phyloP scores from a whole-genome alignment of 2,329 filamentous ascomycete species.

The Colletotrichum tabaci region DNA sequence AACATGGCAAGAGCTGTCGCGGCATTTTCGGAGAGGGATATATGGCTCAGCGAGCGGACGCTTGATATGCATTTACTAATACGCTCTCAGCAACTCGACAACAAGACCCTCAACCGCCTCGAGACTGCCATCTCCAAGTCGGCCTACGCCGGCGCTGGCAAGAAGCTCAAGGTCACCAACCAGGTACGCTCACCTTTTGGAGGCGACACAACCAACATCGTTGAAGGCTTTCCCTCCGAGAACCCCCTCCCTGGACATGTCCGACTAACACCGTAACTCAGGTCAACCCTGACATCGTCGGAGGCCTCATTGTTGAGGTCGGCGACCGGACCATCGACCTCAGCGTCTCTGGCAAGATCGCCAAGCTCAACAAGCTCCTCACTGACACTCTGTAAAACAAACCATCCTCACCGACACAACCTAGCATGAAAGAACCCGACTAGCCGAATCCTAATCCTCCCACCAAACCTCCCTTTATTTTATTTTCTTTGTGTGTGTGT shows the following conservation, averaged over 20 bases:
- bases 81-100: slow-evolving; percentile 80
- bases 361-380: slow-evolving; percentile 99
- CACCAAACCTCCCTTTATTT: slow-evolving; percentile 25
- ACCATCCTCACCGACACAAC: slow-evolving; percentile 17
- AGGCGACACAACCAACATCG: neutral
- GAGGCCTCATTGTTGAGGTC: slow-evolving; percentile 95
- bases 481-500: slow-evolving; percentile 36
- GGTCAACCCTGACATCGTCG: slow-evolving; percentile 96
- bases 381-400: slow-evolving; percentile 91
- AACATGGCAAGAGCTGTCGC: neutral
- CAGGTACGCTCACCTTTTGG: slow-evolving; percentile 69
- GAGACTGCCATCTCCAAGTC: slow-evolving; percentile 93
- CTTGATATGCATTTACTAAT: slow-evolving; percentile 44
- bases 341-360: slow-evolving; percentile 93
- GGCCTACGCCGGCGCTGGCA: slow-evolving; percentile 87
- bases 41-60: neutral
- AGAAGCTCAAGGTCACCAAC: slow-evolving; percentile 98
- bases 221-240: neutral
- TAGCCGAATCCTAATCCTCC: slow-evolving; percentile 34
- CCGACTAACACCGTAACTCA: slow-evolving; percentile 51
- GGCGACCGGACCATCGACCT: slow-evolving; percentile 99
- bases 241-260: neutral
- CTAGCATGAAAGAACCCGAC: slow-evolving; percentile 28
- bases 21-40: neutral
- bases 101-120: slow-evolving; percentile 86